These are phyloP conservation scores for Cerrena zonata DNA, from an alignment of 1,284 basidiomycete genomes.

Conservation along the genomic window DNA sequence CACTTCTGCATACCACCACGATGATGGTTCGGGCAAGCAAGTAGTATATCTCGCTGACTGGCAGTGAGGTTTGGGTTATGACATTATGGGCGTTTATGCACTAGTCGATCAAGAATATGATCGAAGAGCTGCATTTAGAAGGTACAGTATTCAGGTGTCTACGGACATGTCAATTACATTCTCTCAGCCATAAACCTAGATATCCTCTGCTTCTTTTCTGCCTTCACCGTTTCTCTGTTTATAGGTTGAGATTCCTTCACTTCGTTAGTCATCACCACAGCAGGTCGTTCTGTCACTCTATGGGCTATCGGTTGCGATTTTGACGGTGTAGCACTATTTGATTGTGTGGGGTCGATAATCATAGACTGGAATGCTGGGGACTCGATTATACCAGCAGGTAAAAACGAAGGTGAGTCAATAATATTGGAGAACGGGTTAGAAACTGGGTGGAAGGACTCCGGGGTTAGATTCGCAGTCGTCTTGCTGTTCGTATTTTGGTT, in stretches of 20 bases:
- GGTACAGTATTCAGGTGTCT: background rate
- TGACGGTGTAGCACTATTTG: too few relatives aligned
- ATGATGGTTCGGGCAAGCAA: too few relatives aligned
- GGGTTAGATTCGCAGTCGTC: background rate
- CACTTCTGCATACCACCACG: slow-evolving; percentile 11
- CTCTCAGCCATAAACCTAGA: slow-evolving; percentile 34
- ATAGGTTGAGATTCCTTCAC: slow-evolving; percentile 30
- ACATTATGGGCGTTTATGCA: too few relatives aligned
- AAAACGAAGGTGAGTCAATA: slow-evolving; percentile 32
- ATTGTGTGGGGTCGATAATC: slow-evolving; percentile 9
- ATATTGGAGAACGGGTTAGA: slow-evolving; percentile 9
- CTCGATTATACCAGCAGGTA: slow-evolving; percentile 11
- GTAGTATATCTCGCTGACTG: too few relatives aligned
- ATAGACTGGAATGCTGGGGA: slow-evolving; percentile 13
- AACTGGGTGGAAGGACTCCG: background rate
- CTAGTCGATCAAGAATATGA: too few relatives aligned
- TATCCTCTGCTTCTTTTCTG: slow-evolving; percentile 28
- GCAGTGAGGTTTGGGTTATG: too few relatives aligned
- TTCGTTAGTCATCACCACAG: slow-evolving; percentile 35
- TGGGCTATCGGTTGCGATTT: too few relatives aligned
- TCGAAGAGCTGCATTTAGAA: background rate
- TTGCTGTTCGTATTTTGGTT: background rate
- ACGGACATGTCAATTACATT: background rate
- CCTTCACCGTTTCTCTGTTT: slow-evolving; percentile 9
- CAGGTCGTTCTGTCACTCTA: slow-evolving; percentile 31